Conservation (phyloP, 495 filamentous ascomycete genomes). For the Xylona heveae region DNA sequence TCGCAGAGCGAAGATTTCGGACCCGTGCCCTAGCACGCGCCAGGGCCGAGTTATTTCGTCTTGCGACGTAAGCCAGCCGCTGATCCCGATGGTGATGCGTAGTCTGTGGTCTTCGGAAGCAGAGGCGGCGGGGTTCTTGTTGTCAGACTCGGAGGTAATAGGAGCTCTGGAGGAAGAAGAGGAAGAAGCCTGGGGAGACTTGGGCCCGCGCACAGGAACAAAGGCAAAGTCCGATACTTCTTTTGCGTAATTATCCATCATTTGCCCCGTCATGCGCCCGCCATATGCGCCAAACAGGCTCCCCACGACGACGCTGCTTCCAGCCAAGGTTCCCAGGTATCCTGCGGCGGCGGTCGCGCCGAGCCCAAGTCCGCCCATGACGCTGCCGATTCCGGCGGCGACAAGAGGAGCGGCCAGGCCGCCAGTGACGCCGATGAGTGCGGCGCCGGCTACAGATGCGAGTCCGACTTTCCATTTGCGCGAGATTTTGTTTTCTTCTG, state of each 20-base stretch:
- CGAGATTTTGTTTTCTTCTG: constrained; percentile 38
- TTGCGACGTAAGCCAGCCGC: constrained; percentile 57
- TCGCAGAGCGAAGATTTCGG: constrained; percentile 64
- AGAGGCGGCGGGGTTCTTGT: constrained; percentile 20
- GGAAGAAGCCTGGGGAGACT: no score
- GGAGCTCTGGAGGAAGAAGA: not conserved
- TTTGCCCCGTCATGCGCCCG: constrained; percentile 58
- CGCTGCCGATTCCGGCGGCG: constrained; percentile 59
- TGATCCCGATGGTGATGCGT: constrained; percentile 62
- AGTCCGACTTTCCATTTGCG: constrained; percentile 68
- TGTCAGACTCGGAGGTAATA: not conserved
- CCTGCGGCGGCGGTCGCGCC: constrained; percentile 59
- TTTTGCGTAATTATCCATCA: constrained; percentile 71
- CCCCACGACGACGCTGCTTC: constrained; percentile 57
- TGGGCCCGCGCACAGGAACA: constrained; percentile 36
- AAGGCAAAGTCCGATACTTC: constrained; percentile 85
- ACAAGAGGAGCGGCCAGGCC: constrained; percentile 65
- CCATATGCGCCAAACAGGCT: constrained; percentile 81
- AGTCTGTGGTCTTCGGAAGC: constrained; percentile 39
- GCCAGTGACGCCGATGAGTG: constrained; percentile 61
- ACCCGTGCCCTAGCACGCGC: constrained; percentile 43
- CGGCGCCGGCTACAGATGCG: constrained; percentile 58
- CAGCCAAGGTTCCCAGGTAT: constrained; percentile 57
- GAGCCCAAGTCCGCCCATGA: constrained; percentile 64
- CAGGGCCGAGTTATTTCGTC: constrained; percentile 55